Percentiles rank a stretch among this genome's conserved stretches.
These are phyloP conservation scores for Rhodotorula sp. DNA, from an alignment of 1,284 basidiomycete species.

Conservation along the genomic window DNA sequence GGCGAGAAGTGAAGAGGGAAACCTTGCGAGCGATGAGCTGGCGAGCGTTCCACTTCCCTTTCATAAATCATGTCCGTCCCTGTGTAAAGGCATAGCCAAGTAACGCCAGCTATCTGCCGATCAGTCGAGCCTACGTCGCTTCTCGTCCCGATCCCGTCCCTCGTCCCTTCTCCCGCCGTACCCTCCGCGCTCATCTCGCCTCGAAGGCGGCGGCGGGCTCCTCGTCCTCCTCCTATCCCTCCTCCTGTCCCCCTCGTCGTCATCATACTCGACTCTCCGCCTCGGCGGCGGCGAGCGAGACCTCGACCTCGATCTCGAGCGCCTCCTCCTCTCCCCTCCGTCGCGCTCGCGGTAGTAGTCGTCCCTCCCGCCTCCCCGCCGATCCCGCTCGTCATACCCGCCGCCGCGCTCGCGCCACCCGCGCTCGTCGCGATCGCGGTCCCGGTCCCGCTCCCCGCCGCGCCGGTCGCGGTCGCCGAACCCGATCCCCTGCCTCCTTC, in stretches of 20 bases:
- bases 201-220: too few species aligned
- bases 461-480: background rate
- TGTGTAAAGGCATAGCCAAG: too few species aligned
- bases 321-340: background rate
- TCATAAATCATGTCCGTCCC: too few species aligned
- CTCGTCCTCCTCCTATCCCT: background rate
- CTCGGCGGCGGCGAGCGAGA: too few species aligned
- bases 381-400: background rate
- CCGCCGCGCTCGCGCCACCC: background rate
- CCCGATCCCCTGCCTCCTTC: slow-evolving; percentile 8
- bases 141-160: slow-evolving; percentile 10
- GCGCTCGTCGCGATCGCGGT: background rate
- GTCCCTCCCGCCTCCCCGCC: background rate
- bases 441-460: background rate
- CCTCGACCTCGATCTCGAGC: background rate
- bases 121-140: slow-evolving; percentile 16
- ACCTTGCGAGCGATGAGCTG: too few species aligned
- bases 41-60: too few species aligned
- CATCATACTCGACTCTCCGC: background rate
- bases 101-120: background rate
- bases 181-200: background rate
- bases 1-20: too few species aligned
- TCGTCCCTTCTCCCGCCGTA: background rate
- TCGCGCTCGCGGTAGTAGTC: background rate
- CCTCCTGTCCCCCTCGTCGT: background rate